phyloP scores from a whole-genome alignment of 2,329 filamentous ascomycete species.

The Allantophomopsis lycopodina region DNA sequence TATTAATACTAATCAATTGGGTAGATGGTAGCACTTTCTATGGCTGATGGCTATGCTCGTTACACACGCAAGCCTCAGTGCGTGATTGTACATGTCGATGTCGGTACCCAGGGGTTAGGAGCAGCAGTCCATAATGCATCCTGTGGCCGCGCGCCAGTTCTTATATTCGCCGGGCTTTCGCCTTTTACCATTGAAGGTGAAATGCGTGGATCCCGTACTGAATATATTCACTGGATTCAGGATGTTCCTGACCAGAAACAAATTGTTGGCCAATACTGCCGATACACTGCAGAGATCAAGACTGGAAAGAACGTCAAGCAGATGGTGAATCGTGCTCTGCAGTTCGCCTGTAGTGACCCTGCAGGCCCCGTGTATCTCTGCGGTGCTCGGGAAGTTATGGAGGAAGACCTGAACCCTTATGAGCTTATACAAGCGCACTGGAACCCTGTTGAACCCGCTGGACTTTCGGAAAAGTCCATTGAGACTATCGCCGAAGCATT shows the following conservation, averaged over 20 bases:
- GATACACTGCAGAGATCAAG: constrained; percentile 59
- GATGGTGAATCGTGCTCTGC: constrained; percentile 57
- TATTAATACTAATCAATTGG: too few relatives aligned
- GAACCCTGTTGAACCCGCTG: constrained; percentile 44
- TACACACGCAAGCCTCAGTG: constrained; percentile 53
- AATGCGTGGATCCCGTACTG: constrained; percentile 53
- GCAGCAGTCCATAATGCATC: constrained; percentile 63
- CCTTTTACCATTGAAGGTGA: constrained; percentile 63
- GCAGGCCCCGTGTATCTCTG: constrained; percentile 57
- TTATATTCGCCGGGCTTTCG: constrained; percentile 64
- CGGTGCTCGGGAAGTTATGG: constrained; percentile 55
- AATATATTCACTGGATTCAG: constrained; percentile 72
- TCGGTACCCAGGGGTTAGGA: constrained; percentile 64
- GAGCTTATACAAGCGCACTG: constrained; percentile 42
- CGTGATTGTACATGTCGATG: constrained; percentile 63
- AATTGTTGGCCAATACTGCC: constrained; percentile 60
- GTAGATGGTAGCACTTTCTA: constrained; percentile 61
- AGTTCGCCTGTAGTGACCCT: constrained; percentile 56
- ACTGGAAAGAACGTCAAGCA: constrained; percentile 63
- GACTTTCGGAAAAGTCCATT: constrained; percentile 38
- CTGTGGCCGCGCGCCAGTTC: constrained; percentile 50
- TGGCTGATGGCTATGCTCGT: constrained; percentile 63
- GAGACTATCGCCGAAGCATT: constrained; percentile 42
- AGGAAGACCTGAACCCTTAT: constrained; percentile 52
- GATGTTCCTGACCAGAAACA: constrained; percentile 64